A percentile compares a stretch with the other conserved stretches of the same genome.
Evolutionary conservation across 2,329 filamentous ascomycete genomes (phyloP).

Genomic region (Aphanocladium album): DNA sequence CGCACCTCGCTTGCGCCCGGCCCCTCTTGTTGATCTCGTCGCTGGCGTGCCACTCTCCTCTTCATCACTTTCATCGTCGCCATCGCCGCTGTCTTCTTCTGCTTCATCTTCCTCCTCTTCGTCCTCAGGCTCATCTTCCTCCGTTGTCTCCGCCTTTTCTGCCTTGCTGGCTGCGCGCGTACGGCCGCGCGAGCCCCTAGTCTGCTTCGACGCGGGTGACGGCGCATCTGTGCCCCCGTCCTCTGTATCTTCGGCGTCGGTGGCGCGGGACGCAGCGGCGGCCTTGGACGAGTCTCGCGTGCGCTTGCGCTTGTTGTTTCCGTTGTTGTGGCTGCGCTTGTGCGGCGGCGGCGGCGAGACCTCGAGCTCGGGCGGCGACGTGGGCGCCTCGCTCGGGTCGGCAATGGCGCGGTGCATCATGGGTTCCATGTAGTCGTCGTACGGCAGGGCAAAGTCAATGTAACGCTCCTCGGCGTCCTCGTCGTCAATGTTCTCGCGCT

Average conservation of each 20-base stretch:
- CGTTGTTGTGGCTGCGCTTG: background rate
- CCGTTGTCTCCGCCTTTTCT: conserved; percentile 26
- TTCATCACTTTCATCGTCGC: conserved; percentile 27
- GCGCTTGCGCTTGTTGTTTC: conserved; percentile 40
- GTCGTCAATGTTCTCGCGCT: conserved; percentile 67
- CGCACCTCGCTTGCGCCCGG: conserved; percentile 29
- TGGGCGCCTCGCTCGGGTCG: conserved; percentile 42
- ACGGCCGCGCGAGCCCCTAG: conserved; percentile 38
- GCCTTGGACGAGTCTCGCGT: conserved; percentile 16
- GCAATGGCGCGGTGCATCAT: conserved; percentile 43
- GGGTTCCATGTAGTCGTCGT: conserved; percentile 38
- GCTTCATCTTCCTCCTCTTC: conserved; percentile 20
- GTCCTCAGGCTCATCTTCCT: conserved; percentile 25
- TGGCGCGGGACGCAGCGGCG: conserved; percentile 27
- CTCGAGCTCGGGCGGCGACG: conserved; percentile 43
- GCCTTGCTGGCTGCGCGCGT: conserved; percentile 33
- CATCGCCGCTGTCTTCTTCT: conserved; percentile 14
- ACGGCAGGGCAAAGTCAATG: conserved; percentile 60
- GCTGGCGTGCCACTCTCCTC: conserved; percentile 35
- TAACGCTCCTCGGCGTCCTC: conserved; percentile 56
- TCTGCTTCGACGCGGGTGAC: conserved; percentile 32
- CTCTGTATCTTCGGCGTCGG: conserved; percentile 46
- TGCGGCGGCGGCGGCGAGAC: conserved; percentile 21
- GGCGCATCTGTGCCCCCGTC: conserved; percentile 38
- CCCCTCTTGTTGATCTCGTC: conserved; percentile 32